phyloP scores from a whole-genome alignment of 1,284 basidiomycete species.

The Omphalotus olearius region DNA sequence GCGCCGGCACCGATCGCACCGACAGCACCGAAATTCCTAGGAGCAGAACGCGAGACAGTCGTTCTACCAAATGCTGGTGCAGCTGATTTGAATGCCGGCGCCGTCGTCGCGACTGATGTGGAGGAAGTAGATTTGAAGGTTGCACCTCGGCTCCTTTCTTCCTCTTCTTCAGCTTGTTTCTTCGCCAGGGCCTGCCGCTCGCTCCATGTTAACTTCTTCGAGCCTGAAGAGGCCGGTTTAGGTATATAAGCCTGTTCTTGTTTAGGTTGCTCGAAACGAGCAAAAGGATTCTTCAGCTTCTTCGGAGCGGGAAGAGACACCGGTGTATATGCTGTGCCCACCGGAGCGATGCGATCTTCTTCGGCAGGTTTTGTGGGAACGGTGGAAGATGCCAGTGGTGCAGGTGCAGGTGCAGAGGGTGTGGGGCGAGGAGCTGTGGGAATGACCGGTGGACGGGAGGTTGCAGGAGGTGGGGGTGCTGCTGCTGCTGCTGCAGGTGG shows the following conservation, averaged over 20 bases:
- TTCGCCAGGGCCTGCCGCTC: constrained; percentile 86
- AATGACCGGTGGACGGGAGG: constrained; percentile 38
- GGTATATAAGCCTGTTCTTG: constrained; percentile 23
- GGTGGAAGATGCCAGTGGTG: constrained; percentile 41
- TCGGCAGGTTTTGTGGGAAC: constrained; percentile 62
- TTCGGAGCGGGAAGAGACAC: constrained; percentile 81
- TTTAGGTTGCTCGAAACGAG: constrained; percentile 50
- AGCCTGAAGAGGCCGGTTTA: constrained; percentile 26
- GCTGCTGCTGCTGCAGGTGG: constrained; percentile 31
- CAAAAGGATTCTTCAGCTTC: constrained; percentile 84
- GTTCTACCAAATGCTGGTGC: constrained; percentile 39
- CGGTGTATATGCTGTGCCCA: constrained; percentile 85
- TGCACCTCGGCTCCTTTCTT: constrained; percentile 61
- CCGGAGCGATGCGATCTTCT: constrained; percentile 79
- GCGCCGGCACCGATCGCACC: constrained; percentile 22
- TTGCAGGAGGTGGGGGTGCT: constrained; percentile 40
- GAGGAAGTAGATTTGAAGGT: constrained; percentile 31
- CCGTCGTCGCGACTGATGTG: constrained; percentile 17
- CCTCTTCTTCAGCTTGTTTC: constrained; percentile 81
- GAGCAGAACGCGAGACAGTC: constrained; percentile 25
- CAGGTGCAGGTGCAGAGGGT: constrained; percentile 24
- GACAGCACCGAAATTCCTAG: constrained; percentile 35
- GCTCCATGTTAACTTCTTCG: constrained; percentile 86
- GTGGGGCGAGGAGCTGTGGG: constrained; percentile 30
- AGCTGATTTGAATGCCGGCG: constrained; percentile 31